Conservation (phyloP, 2,329 filamentous ascomycete species). For the Alternaria gaisen region DNA sequence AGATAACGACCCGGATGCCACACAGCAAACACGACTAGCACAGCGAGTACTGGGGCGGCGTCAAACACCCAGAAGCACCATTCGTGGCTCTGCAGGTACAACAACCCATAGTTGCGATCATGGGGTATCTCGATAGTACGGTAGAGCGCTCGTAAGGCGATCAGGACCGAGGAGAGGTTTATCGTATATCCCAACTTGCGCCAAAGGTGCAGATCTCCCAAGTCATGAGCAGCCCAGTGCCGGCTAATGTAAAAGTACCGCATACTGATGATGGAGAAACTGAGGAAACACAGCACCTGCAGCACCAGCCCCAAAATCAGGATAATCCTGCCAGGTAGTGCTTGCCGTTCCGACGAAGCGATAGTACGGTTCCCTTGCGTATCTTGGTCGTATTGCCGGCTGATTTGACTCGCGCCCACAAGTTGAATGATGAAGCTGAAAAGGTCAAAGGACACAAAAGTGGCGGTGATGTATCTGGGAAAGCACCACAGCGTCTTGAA, state of each 20-base stretch:
- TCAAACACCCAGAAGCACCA: conserved; percentile 65
- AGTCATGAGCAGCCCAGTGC: conserved; percentile 41
- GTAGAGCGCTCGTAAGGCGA: conserved; percentile 61
- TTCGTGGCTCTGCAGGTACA: conserved; percentile 61
- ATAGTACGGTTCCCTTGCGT: conserved; percentile 53
- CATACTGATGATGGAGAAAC: conserved; percentile 56
- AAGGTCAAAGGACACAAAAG: conserved; percentile 60
- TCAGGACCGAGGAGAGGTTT: conserved; percentile 43
- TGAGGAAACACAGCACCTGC: conserved; percentile 61
- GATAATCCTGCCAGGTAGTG: conserved; percentile 43
- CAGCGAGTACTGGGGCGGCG: conserved; percentile 58
- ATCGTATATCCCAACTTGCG: conserved; percentile 46
- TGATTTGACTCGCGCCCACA: conserved; percentile 55
- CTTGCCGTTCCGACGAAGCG: conserved; percentile 41
- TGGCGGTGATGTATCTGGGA: conserved; percentile 56
- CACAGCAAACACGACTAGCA: conserved; percentile 60
- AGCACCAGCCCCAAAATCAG: conserved; percentile 60
- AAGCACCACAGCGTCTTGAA: conserved; percentile 56
- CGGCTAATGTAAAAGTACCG: conserved; percentile 47
- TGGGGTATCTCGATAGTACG: conserved; percentile 63
- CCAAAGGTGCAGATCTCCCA: conserved; percentile 50
- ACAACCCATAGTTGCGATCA: conserved; percentile 54
- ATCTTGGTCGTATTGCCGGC: conserved; percentile 43
- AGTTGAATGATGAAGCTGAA: conserved; percentile 60
- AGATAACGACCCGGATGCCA: conserved; percentile 57